phyloP scores from a whole-genome alignment of 2,329 filamentous ascomycete species.

The Phialophora expanda region DNA sequence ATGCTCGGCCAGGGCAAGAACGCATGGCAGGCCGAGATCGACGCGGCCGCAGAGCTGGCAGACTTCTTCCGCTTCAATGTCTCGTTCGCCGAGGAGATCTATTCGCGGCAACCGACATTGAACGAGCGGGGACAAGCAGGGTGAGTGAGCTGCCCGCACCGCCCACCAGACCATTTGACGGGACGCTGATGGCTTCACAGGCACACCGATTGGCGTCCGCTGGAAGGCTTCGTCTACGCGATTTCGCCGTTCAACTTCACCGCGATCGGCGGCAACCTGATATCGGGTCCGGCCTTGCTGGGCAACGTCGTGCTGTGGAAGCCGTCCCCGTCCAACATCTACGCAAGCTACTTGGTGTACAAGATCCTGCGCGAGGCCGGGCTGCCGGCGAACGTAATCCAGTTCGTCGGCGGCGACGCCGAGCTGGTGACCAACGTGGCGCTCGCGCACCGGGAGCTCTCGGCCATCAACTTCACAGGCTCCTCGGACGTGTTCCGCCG shows the following conservation, averaged over 20 bases:
- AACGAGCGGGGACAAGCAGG: slow-evolving; percentile 82
- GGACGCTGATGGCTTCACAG: slow-evolving; percentile 45
- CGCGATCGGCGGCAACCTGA: slow-evolving; percentile 84
- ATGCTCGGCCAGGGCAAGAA: slow-evolving; percentile 98
- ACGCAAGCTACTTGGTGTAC: slow-evolving; percentile 82
- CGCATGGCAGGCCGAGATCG: slow-evolving; percentile 97
- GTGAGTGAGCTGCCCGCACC: slow-evolving; percentile 50
- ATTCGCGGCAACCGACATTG: slow-evolving; percentile 82
- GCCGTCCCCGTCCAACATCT: slow-evolving; percentile 78
- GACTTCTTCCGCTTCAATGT: slow-evolving; percentile 97
- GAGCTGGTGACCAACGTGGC: slow-evolving; percentile 76
- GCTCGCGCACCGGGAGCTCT: slow-evolving; percentile 74
- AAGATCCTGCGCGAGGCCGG: slow-evolving; percentile 87
- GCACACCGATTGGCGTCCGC: slow-evolving; percentile 71
- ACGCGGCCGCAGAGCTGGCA: slow-evolving; percentile 86
- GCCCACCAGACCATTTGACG: slow-evolving; percentile 41
- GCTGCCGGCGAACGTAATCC: slow-evolving; percentile 80
- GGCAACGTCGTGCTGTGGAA: slow-evolving; percentile 94
- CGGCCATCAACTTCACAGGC: slow-evolving; percentile 84
- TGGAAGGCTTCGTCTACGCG: slow-evolving; percentile 90
- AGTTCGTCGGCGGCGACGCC: slow-evolving; percentile 83
- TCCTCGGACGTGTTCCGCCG: slow-evolving; percentile 83
- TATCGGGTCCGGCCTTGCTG: slow-evolving; percentile 77
- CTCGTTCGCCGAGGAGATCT: slow-evolving; percentile 88
- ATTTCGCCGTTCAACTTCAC: slow-evolving; percentile 93